These are phyloP conservation scores for Thermomyces lanuginosus DNA, from an alignment of 2,329 filamentous ascomycete genomes.

Conservation along the genomic window DNA sequence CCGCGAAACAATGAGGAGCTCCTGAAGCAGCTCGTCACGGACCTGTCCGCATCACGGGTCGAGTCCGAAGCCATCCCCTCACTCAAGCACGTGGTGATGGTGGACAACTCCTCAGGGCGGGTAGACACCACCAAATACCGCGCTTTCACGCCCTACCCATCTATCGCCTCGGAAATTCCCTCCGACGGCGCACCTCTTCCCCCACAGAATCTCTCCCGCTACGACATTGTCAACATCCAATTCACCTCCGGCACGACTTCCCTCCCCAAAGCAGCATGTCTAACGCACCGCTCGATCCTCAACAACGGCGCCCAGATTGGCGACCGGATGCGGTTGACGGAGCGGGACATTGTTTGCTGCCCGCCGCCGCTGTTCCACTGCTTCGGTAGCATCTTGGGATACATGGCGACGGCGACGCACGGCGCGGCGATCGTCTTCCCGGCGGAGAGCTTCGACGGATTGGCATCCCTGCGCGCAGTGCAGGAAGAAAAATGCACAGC, in stretches of 20 bases:
- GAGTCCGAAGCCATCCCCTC: constrained; percentile 48
- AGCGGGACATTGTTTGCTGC: constrained; percentile 52
- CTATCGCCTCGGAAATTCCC: constrained; percentile 28
- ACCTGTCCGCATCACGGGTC: constrained; percentile 29
- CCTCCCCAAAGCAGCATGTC: constrained; percentile 75
- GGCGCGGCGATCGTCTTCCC: constrained; percentile 71
- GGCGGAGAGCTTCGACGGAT: constrained; percentile 69
- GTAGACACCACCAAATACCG: constrained; percentile 30
- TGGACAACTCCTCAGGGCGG: constrained; percentile 56
- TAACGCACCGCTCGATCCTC: constrained; percentile 70
- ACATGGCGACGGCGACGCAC: constrained; percentile 83
- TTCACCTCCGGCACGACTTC: constrained; percentile 95
- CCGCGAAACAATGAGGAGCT: constrained; percentile 45
- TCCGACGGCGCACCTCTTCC: constrained; percentile 27
- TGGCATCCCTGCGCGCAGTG: constrained; percentile 49
- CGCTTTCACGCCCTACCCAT: constrained; percentile 32
- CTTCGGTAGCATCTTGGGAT: constrained; percentile 83
- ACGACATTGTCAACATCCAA: constrained; percentile 82
- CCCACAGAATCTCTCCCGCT: constrained; percentile 34
- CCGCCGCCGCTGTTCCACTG: constrained; percentile 49
- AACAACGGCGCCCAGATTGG: constrained; percentile 86
- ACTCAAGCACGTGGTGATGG: constrained; percentile 53
- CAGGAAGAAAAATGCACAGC: constrained; percentile 48
- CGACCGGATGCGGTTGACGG: constrained; percentile 62
- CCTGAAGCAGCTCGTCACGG: constrained; percentile 37